These are phyloP conservation scores for Aquanectria penicillioides DNA, from an alignment of 2,329 filamentous ascomycete genomes.

Conservation along the genomic window DNA sequence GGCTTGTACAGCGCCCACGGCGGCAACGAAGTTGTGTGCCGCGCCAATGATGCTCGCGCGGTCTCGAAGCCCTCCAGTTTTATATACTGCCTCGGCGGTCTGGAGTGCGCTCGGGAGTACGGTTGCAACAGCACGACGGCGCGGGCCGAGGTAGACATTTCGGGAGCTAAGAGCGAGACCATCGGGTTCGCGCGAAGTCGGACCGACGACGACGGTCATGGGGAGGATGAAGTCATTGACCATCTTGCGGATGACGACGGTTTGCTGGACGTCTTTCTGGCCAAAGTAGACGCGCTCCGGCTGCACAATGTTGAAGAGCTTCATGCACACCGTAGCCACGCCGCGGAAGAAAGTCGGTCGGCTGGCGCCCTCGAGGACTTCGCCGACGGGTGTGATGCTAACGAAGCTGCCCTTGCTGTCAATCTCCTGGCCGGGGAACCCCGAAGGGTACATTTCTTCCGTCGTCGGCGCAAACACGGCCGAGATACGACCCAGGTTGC, in stretches of 20 bases:
- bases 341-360: constrained; percentile 96
- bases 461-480: constrained; percentile 90
- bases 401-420: constrained; percentile 89
- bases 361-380: constrained; percentile 83
- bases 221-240: constrained; percentile 88
- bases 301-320: constrained; percentile 62
- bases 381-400: constrained; percentile 85
- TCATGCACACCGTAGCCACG: constrained; percentile 96
- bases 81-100: constrained; percentile 76
- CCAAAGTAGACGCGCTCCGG: constrained; percentile 88
- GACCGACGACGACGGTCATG: constrained; percentile 76
- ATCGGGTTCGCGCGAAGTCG: constrained; percentile 80
- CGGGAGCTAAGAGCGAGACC: constrained; percentile 91
- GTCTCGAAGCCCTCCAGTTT: constrained; percentile 57
- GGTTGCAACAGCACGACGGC: constrained; percentile 76
- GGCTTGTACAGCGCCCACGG: constrained; percentile 69
- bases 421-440: constrained; percentile 77
- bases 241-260: constrained; percentile 86
- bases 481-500: constrained; percentile 73
- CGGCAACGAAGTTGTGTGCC: constrained; percentile 69
- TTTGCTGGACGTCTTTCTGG: constrained; percentile 98
- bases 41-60: constrained; percentile 77
- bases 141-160: constrained; percentile 88
- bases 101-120: constrained; percentile 76
- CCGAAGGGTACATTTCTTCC: constrained; percentile 85